Evolutionary conservation across 2,329 filamentous ascomycete genomes (phyloP).

Genomic region (Cordyceps javanica): DNA sequence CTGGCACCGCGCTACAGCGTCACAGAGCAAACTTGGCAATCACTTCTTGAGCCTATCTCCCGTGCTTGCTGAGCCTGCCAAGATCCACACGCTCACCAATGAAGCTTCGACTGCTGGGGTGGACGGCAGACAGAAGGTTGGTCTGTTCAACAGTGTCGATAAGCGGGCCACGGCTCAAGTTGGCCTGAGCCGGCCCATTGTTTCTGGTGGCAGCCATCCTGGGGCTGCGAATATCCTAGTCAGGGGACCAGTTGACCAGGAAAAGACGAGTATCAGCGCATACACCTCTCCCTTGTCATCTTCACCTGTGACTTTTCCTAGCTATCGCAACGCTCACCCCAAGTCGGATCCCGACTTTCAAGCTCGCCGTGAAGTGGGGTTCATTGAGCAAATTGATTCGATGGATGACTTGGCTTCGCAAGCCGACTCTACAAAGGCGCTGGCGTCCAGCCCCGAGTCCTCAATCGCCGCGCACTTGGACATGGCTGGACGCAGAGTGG

Average conservation of each 20-base stretch:
- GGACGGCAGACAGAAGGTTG: slow-evolving; percentile 49
- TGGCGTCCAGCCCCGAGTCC: slow-evolving; percentile 9
- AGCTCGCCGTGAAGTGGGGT: slow-evolving; percentile 8
- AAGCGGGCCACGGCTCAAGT: slow-evolving; percentile 60
- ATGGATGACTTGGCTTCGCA: slow-evolving; percentile 14
- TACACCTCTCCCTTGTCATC: slow-evolving; percentile 9
- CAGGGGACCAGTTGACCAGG: slow-evolving; percentile 4
- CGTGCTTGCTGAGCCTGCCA: not conserved
- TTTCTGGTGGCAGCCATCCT: slow-evolving; percentile 52
- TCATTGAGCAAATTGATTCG: slow-evolving; percentile 24
- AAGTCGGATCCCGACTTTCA: slow-evolving; percentile 40
- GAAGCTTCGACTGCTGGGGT: slow-evolving; percentile 23
- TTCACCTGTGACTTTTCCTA: slow-evolving; percentile 16
- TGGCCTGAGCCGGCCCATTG: slow-evolving; percentile 55
- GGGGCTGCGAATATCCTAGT: not conserved
- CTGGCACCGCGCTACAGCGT: slow-evolving; percentile 37
- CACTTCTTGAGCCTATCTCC: slow-evolving; percentile 35
- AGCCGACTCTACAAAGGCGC: slow-evolving; percentile 9
- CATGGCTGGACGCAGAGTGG: not conserved
- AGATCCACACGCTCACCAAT: slow-evolving; percentile 10
- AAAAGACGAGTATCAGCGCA: slow-evolving; percentile 2
- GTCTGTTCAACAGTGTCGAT: slow-evolving; percentile 52
- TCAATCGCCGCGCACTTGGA: slow-evolving; percentile 10
- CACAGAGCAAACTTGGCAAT: slow-evolving; percentile 36
- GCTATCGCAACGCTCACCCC: slow-evolving; percentile 38